Evolutionary conservation across 345 rosid species (phyloP), one percentile per base, ranked within the genome.

Genomic region (Murraya koenigii): DNA sequence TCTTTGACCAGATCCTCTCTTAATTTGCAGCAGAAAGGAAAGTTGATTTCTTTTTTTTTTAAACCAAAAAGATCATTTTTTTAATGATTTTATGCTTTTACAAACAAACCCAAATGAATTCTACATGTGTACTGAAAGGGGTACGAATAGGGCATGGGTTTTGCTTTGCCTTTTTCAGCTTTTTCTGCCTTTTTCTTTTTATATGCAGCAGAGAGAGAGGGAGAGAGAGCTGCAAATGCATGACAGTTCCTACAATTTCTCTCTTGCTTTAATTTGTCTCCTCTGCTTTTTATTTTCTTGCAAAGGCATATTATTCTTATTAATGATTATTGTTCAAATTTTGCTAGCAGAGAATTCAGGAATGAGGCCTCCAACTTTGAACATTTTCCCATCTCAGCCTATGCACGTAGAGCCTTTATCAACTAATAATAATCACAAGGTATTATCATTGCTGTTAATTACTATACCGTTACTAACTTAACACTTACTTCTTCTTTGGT

Each of bases 371-470:
- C 97, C 98, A 75, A 97, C 97, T 78, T 88, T 94, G 61, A 94
- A 93, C 89, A 97, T 97, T 79, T 97, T 97, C 82, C 99, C 99
- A 38, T 94, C 99, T 62, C 97, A 91, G 74, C 99, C 99, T 65
- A 94, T 94, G 98, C 97, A 93, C 79, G 89, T 80, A 69, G 94
- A 88, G 60, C 94, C 93, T 75, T 83, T 92, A 39, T 62, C 85
- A 36, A 84, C 82, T 0, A 61, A 32, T 0, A 61, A 32, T 70
- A 82, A 84, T 78, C 41, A n/a, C 5, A 62, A 82, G 56, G 56
- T 52, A 17, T 19, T 52, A 5, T 44, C 49, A 44, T 13, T 3
- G 11, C 15, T 41, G 15, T 41, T 41, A 10, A 41, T 49, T 32
- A 64, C 77, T 22, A 41, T 30, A 47, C 69, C 70, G 62, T 64